Evolutionary conservation across 2,329 filamentous ascomycete species (phyloP).

Genomic region (Aspergillus fructus): DNA sequence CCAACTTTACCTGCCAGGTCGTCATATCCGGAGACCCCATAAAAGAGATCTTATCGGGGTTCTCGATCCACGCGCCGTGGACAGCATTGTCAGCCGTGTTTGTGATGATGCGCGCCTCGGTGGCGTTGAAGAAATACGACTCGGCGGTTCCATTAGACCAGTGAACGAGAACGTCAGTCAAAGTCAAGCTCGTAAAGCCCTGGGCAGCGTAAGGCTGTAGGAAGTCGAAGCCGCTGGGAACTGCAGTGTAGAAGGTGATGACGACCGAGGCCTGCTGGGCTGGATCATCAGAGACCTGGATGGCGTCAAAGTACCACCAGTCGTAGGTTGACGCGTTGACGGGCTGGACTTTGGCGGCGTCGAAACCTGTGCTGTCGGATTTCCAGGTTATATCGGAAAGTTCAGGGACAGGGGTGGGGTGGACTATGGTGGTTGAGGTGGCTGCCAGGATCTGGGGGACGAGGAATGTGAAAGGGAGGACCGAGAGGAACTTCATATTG

Average conservation of each 20-base stretch:
- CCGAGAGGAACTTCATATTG: not conserved
- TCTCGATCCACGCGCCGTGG: conserved; percentile 13
- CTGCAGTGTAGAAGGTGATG: conserved; percentile 34
- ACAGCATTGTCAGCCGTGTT: conserved; percentile 18
- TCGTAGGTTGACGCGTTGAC: conserved; percentile 32
- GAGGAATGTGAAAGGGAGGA: not conserved
- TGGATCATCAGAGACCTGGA: conserved; percentile 21
- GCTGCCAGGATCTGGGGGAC: not conserved
- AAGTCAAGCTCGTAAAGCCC: not conserved
- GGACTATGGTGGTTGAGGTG: not conserved
- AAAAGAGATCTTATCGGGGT: conserved; percentile 14
- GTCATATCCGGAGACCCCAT: conserved; percentile 23
- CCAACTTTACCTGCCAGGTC: not conserved
- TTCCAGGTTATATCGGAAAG: not conserved
- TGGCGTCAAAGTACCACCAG: conserved; percentile 44
- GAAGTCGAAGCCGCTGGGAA: conserved; percentile 31
- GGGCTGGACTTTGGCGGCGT: conserved; percentile 24
- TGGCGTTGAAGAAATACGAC: not conserved
- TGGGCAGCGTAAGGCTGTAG: not conserved
- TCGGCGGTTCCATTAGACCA: not conserved
- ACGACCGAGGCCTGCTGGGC: conserved; percentile 26
- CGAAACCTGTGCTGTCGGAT: conserved; percentile 12
- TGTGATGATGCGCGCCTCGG: conserved; percentile 3
- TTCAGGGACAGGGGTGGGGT: not conserved
- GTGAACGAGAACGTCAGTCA: not conserved